Base-by-base conservation (phyloP, 805 yeast genomes). In the Sporopachydermia lactativora region DNA sequence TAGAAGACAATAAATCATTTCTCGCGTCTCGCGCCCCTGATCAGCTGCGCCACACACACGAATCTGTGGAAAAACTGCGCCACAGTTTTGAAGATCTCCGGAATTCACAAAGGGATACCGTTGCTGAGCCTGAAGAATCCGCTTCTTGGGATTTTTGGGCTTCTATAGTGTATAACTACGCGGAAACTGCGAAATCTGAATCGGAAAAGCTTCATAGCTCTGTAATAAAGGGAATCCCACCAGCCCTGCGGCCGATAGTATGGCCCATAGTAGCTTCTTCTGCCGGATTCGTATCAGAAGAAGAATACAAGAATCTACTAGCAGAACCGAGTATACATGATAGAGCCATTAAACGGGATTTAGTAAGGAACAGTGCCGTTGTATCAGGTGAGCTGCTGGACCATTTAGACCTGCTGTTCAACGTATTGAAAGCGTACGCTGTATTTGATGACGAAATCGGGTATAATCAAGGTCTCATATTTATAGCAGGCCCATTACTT, bases 381-480 rank as follows among this genome's bases (percentile, higher is more conserved):
- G 73, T 83, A 13, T 52, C 53, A 19, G 65, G 67, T 6, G 69
- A 69, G 17, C 66, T 68, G 43, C 67, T 66, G 18, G 73, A 75
- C 39, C 77, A 77, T 50, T 61, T 68, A 8, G 77, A 72, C 24
- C 76, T 83, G 39, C 62, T 92, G 28, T 81, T 66, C 52, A 75
- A 77, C 42, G 77, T 92, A 18, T 71, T 92, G 46, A 82, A 81
- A 52, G 88, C 86, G 0, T 92, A 89, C 61, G 75, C 92, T 16
- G 61, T 84, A 38, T 80, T 73, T 55, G 97, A 92, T 57, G 76
- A 81, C 1, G 96, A 88, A 40, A 96, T 92, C 39, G 98, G 98
- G 0, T 92, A 92, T 53, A 92, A 96, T 2, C 98, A 92, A 59
- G 97, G 98, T 4, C 86, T 92, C 96, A 94, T 94, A 1, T 92